Percentiles rank a stretch among this genome's conserved stretches.
phyloP scores from a whole-genome alignment of 1,139 yeast genomes.

The Taphrina pruni region DNA sequence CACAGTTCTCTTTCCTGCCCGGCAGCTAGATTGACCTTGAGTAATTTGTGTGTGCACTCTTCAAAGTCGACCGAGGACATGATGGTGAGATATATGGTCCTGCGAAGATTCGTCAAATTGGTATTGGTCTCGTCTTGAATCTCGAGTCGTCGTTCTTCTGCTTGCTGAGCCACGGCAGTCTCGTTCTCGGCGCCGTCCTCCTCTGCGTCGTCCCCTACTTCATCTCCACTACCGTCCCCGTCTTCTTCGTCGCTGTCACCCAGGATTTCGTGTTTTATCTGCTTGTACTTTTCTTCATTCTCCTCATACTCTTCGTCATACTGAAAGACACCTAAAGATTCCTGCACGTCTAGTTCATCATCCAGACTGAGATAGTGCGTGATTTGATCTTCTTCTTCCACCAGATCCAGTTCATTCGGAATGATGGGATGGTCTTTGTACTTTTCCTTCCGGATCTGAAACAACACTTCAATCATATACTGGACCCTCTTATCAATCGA shows the following conservation, averaged over 20 bases:
- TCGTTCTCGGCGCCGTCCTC: conserved; percentile 49
- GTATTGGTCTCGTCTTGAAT: conserved; percentile 75
- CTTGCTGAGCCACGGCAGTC: conserved; percentile 48
- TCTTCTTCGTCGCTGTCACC: conserved; percentile 56
- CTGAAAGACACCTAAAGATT: conserved; percentile 59
- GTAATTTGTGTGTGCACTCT: conserved; percentile 87
- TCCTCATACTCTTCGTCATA: conserved; percentile 62
- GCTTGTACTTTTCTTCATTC: conserved; percentile 58
- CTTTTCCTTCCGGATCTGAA: conserved; percentile 60
- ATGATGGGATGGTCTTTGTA: conserved; percentile 57
- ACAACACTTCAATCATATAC: conserved; percentile 60
- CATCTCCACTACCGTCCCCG: conserved; percentile 47
- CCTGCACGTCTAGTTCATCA: conserved; percentile 58
- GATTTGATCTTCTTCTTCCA: conserved; percentile 67
- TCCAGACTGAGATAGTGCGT: conserved; percentile 67
- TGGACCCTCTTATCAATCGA: conserved; percentile 57
- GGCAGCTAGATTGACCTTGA: conserved; percentile 54
- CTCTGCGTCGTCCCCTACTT: conserved; percentile 46
- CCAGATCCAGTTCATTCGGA: conserved; percentile 61
- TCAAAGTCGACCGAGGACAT: conserved; percentile 94
- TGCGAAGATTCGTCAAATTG: conserved; percentile 67
- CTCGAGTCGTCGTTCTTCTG: conserved; percentile 43
- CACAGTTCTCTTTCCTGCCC: conserved; percentile 58
- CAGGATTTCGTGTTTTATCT: conserved; percentile 56
- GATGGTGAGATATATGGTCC: conserved; percentile 76